phyloP scores from a whole-genome alignment of 2,329 filamentous ascomycete species.

The Penicillium hordei region DNA sequence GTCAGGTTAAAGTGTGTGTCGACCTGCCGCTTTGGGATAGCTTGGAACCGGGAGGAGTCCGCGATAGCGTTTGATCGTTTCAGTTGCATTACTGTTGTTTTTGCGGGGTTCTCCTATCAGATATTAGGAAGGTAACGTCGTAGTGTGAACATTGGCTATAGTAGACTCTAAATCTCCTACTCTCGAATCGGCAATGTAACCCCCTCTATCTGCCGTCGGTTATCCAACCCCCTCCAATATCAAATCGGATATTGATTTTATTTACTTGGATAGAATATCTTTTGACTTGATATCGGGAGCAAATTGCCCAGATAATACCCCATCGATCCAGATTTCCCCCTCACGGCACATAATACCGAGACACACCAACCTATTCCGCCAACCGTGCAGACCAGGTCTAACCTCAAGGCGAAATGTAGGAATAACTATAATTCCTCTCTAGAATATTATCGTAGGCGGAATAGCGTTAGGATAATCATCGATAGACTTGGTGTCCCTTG shows the following conservation, averaged over 20 bases:
- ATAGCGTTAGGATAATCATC: constrained; percentile 10
- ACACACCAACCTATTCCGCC: constrained; percentile 29
- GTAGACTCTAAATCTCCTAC: background rate
- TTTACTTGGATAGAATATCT: constrained; percentile 7
- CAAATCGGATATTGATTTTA: background rate
- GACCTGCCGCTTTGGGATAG: constrained; percentile 19
- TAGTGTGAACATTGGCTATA: background rate
- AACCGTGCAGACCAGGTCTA: constrained; percentile 23
- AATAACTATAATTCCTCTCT: constrained; percentile 30
- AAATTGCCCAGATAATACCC: constrained; percentile 28
- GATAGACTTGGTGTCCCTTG: constrained; percentile 25
- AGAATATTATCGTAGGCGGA: constrained; percentile 13
- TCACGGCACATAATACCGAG: constrained; percentile 26
- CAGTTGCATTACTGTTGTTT: too few species aligned
- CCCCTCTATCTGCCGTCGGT: background rate
- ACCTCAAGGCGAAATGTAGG: constrained; percentile 24
- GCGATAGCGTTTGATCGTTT: background rate
- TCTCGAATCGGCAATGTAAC: background rate
- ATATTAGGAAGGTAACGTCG: background rate
- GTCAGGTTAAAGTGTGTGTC: constrained; percentile 9
- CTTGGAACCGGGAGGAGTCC: background rate
- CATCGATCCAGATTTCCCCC: constrained; percentile 26
- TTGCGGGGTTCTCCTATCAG: background rate
- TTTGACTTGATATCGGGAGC: constrained; percentile 14
- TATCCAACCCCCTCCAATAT: background rate